Base-by-base conservation (phyloP, 2,329 filamentous ascomycete genomes). In the Trichoderma sp. region DNA sequence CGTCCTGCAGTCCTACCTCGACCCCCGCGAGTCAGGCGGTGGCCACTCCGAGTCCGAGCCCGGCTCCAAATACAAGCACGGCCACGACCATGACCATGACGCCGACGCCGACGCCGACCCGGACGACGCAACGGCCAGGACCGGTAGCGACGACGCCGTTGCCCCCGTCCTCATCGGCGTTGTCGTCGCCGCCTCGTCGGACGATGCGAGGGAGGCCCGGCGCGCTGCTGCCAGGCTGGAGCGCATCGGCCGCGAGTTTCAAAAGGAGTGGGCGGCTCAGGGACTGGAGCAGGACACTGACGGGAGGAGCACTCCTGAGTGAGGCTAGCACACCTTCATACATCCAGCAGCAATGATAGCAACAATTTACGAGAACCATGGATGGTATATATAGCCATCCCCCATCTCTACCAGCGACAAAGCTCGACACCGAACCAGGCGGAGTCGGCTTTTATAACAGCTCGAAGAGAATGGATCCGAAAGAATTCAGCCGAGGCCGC, bases 111-210 rank as follows among this genome's bases (percentile, higher is more conserved):
- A 61, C 4, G 58, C 32, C 58, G 58, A 61, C 8, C 18, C 65
- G n/a, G 65, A 69, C 65, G 21, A 58, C 15, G 56, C 56, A 26
- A 61, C 56, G 9, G 74, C 75, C 47, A 58, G 28, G 56, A 74
- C 75, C 60, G 65, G 70, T 11, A 34, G 32, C 11, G 79, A 80
- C 24, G 79, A 83, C 74, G 78, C 79, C 6, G 82, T 86, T 26
- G 83, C 86, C 30, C 88, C 88, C 12, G 80, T 88, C 78, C 83
- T 91, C 14, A 81, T 90, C 32, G 83, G 84, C 24, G 79, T 89
- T 11, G 86, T 90, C 1, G 84, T 89, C 4, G 87, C 87, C 1
- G 81, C 82, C 6, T 81, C 81, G 3, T 80, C 84, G 1, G 84
- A 86, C 51, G 83, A 86, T 8, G 81, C 83, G 11, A 78, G 79